Conservation (phyloP, 2,329 filamentous ascomycete species). For the Stagonosporopsis chrysanthemi region DNA sequence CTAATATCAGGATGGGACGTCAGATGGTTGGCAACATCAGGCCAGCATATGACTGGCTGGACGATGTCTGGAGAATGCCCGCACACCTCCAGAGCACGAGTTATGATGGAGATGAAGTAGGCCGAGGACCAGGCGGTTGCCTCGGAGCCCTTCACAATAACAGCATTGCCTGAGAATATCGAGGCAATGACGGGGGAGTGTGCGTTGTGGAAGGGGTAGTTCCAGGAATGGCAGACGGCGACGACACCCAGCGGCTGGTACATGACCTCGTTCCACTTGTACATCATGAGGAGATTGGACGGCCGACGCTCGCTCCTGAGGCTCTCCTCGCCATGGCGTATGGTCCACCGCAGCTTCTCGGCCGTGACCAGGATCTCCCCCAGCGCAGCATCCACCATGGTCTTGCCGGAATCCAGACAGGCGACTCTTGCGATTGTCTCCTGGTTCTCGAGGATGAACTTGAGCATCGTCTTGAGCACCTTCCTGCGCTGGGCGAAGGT, state of each 20-base stretch:
- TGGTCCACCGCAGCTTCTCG: constrained; percentile 95
- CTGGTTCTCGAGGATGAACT: constrained; percentile 86
- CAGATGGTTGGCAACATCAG: constrained; percentile 78
- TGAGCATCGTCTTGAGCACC: constrained; percentile 81
- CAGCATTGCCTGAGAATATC: constrained; percentile 88
- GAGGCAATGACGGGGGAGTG: constrained; percentile 89
- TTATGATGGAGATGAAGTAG: constrained; percentile 82
- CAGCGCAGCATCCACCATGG: constrained; percentile 89
- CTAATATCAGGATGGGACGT: constrained; percentile 84
- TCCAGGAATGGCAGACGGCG: constrained; percentile 93
- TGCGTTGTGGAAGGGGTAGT: constrained; percentile 92
- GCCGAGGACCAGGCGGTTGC: constrained; percentile 90
- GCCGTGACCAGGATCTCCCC: constrained; percentile 93
- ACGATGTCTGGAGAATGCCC: constrained; percentile 83
- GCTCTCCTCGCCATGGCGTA: constrained; percentile 85
- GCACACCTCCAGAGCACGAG: constrained; percentile 80
- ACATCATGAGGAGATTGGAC: constrained; percentile 91
- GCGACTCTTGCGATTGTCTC: constrained; percentile 84
- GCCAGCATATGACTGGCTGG: constrained; percentile 88
- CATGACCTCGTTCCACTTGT: constrained; percentile 88
- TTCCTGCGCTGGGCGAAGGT: constrained; percentile 78
- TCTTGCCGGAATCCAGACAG: constrained; percentile 94
- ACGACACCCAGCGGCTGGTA: constrained; percentile 96
- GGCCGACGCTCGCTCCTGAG: constrained; percentile 75
- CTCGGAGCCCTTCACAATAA: constrained; percentile 93